Conservation (phyloP, 2,329 filamentous ascomycete species). For the Byssochlamys sp. region DNA sequence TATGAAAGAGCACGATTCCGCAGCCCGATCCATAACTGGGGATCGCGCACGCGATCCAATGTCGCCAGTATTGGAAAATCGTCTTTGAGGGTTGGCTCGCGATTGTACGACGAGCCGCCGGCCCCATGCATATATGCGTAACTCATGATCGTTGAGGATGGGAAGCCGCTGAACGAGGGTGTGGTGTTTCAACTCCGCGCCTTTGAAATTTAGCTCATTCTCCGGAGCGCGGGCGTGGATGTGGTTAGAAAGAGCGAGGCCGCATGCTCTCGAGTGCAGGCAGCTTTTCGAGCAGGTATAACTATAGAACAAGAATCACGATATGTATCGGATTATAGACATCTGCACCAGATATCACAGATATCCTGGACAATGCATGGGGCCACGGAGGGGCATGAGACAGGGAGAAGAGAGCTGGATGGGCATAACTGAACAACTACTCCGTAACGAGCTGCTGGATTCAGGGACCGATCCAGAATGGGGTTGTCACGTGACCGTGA, state of each 20-base stretch:
- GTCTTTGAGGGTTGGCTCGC: not conserved
- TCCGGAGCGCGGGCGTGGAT: not conserved
- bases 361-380: not conserved
- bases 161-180: conserved; percentile 5
- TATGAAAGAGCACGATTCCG: conserved; percentile 3
- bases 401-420: not conserved
- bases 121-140: conserved; percentile 23
- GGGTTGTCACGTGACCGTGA: not conserved
- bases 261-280: not conserved
- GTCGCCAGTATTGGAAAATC: conserved; percentile 3
- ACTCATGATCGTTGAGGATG: conserved; percentile 18
- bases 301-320: not conserved
- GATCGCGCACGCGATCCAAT: conserved; percentile 9
- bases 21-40: conserved; percentile 15
- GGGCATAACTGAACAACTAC: not conserved
- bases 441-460: not conserved
- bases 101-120: conserved; percentile 8
- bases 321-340: not conserved
- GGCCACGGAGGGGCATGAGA: not conserved
- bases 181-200: not conserved
- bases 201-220: not conserved
- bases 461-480: not conserved
- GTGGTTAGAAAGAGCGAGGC: not conserved
- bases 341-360: not conserved
- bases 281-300: not conserved